Evolutionary conservation across 768 basidiomycete species (phyloP), one percentile per base, ranked within the genome.

Genomic region (Calocybe cyanea): DNA sequence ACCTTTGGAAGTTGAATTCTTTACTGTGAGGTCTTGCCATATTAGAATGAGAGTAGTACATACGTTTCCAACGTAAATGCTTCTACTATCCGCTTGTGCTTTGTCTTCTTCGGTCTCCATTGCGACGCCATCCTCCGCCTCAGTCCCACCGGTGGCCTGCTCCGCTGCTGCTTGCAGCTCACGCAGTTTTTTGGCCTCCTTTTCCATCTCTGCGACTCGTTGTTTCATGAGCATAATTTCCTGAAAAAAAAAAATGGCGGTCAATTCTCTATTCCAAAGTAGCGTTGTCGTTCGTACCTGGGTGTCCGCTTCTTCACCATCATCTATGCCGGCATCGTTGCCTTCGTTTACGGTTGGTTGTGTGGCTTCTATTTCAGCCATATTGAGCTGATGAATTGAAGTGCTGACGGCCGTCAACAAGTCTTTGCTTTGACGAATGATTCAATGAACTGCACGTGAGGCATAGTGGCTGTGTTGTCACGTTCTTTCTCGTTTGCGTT

Each of bases 1-100:
- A 99, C 96, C 96, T 99, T 50, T 32, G 13, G 18, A 21, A 9
- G 14, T n/a, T 18, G 2, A 5, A 28, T 28, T 11, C 25, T 13
- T 11, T 18, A 15, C 13, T 11, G 21, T 8, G 28, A 19, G 31
- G 18, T 41, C 40, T 34, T 28, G 45, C 37, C 13, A 46, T 51
- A 52, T n/a, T n/a, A 14, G 43, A 48, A 52, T 20, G 20, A 49
- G 35, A 44, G 53, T 44, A 19, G 15, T n/a, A 71, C 89, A 59
- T 60, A 96, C 96, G 69, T 97, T 99, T 43, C 96, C 96, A 58
- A 99, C 85, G 64, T 92, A 97, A 35, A 99, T 68, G 69, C 93
- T 96, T 66, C 94, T 75, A 49, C 70, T 64, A 65, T 99, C 96
- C 18, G 92, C 82, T 19, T 76, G 68, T 19, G 83, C 73, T 63